phyloP scores from a whole-genome alignment of 1,139 yeast genomes.

The Yamadazyma siamensis region DNA sequence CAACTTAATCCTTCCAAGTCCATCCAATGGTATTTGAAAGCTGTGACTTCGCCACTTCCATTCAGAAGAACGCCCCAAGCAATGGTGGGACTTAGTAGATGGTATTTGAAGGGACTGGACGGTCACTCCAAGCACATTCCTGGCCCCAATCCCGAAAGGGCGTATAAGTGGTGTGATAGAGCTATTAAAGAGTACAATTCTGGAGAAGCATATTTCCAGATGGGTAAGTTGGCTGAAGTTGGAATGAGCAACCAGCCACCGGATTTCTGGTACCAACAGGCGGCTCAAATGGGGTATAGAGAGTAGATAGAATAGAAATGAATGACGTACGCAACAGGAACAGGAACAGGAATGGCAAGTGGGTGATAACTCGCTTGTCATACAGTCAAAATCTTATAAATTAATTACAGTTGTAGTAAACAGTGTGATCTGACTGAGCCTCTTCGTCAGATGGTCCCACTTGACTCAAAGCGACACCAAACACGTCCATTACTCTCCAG shows the following conservation, averaged over 20 bases:
- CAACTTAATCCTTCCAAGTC: conserved; percentile 67
- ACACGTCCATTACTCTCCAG: too few species aligned
- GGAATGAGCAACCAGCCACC: conserved; percentile 64
- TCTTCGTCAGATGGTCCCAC: too few species aligned
- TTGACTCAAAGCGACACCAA: too few species aligned
- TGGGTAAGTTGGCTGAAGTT: conserved; percentile 77
- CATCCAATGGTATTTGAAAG: conserved; percentile 85
- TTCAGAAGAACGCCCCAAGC: conserved; percentile 78
- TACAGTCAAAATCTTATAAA: too few species aligned
- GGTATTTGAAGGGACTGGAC: conserved; percentile 84
- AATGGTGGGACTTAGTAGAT: conserved; percentile 84
- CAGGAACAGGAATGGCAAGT: too few species aligned
- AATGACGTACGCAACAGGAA: too few species aligned
- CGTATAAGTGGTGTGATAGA: conserved; percentile 85
- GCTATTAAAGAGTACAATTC: conserved; percentile 73
- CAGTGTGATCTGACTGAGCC: too few species aligned
- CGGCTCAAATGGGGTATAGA: conserved; percentile 20
- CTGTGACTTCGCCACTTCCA: conserved; percentile 54
- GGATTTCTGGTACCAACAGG: conserved; percentile 20
- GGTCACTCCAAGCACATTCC: conserved; percentile 53
- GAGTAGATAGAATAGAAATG: too few species aligned
- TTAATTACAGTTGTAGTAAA: too few species aligned
- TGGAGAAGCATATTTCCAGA: conserved; percentile 77
- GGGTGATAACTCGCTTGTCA: too few species aligned
- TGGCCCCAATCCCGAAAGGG: conserved; percentile 68